Evolutionary conservation across 1,284 basidiomycete genomes (phyloP), one percentile per base, ranked within the genome.

Genomic region (Ganoderma multipileum): DNA sequence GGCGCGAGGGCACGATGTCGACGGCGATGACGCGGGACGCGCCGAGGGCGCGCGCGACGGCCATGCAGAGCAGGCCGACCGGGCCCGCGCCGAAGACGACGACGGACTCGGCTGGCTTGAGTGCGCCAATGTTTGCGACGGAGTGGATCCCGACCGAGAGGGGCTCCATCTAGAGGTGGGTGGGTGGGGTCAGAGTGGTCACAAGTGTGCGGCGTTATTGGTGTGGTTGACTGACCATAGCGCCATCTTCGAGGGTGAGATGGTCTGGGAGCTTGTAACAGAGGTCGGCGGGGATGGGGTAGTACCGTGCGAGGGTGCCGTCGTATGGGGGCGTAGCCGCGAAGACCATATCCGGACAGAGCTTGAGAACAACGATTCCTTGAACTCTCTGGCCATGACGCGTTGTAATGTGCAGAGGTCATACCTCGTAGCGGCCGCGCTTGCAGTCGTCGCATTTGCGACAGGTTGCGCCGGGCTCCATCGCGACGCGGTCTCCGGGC

Each of bases 131-230:
- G 74, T 87, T 93, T 59, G 89, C 87, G 41, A 98, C 92, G 1
- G 95, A 91, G 80, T 99, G 96, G 16, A 98, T 89, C 7, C 91
- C 97, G 42, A 99, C 97, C 20, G 95, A 90, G 50, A 98, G 88
- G 9, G 97, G 97, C 81, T 99, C 97, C 85, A 98, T 96, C 93
- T 94, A 75, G 9, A 52, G 47, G 42, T n/a, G 6, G 23, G 38
- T 30, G 12, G 54, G 20, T 12, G 38, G 3, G 4, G 58, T 64
- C 41, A n/a, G 18, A 4, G n/a, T n/a, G n/a, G n/a, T n/a, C 23
- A 26, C 47, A 23, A 12, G 39, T 42, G 58, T 26, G 5, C 23
- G 23, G 11, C 5, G 47, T 52, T 26, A n/a, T 58, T 18, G 26
- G 65, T 61, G 41, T 30, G 39, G 54, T 20, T 39, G 47, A 52